Conservation (phyloP, 768 basidiomycete genomes). For the Leccinellum albellum region DNA sequence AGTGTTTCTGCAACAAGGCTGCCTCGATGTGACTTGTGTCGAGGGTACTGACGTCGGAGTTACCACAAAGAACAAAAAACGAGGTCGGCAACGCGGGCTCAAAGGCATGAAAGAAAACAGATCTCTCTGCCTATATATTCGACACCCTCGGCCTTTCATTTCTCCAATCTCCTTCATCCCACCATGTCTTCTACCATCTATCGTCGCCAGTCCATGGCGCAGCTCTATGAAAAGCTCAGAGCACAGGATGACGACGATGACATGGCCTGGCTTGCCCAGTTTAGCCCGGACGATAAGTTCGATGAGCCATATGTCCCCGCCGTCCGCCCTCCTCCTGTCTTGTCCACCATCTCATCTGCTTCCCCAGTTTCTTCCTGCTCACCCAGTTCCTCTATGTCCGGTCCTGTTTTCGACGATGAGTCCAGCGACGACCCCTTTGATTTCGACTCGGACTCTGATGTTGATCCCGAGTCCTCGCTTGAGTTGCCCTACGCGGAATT, state of each 20-base stretch:
- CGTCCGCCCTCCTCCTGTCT: conserved; percentile 15
- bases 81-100: conserved; percentile 37
- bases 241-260: conserved; percentile 35
- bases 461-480: conserved; percentile 23
- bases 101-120: conserved; percentile 38
- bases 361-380: conserved; percentile 26
- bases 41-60: conserved; percentile 35
- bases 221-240: conserved; percentile 33
- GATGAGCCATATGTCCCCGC: conserved; percentile 24
- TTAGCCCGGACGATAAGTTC: conserved; percentile 31
- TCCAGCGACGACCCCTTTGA: conserved; percentile 22
- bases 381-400: conserved; percentile 17
- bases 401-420: conserved; percentile 20
- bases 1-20: conserved; percentile 29
- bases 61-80: conserved; percentile 39
- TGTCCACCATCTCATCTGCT: conserved; percentile 28
- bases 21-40: conserved; percentile 35
- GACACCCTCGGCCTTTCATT: conserved; percentile 15
- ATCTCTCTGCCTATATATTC: conserved; percentile 31
- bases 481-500: conserved; percentile 11
- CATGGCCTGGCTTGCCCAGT: conserved; percentile 34
- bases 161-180: conserved; percentile 11
- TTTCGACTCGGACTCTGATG: conserved; percentile 32
- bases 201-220: conserved; percentile 35
- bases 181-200: conserved; percentile 31